Evolutionary conservation across 2,329 filamentous ascomycete genomes (phyloP).

Genomic region (Trichophaea hybrida): DNA sequence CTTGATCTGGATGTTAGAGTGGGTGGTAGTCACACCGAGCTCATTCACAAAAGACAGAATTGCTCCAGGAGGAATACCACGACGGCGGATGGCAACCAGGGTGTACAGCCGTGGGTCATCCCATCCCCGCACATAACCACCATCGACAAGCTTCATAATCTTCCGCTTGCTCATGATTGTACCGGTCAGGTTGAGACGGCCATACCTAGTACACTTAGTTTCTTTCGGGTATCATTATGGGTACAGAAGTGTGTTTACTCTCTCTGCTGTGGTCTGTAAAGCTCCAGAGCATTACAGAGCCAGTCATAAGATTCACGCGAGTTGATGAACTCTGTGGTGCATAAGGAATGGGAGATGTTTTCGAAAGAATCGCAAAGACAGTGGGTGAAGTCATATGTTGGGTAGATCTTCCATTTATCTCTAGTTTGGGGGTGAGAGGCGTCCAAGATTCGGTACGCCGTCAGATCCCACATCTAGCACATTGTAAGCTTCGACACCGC

Average conservation of each 20-base stretch:
- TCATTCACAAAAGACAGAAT: conserved; percentile 84
- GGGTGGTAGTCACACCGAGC: conserved; percentile 73
- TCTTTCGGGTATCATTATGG: neutral
- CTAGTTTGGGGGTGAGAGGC: conserved; percentile 65
- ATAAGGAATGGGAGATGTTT: conserved; percentile 78
- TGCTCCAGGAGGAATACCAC: conserved; percentile 75
- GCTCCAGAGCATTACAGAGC: conserved; percentile 64
- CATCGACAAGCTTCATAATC: conserved; percentile 62
- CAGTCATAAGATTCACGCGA: conserved; percentile 81
- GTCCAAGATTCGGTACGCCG: conserved; percentile 73
- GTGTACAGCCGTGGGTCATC: conserved; percentile 86
- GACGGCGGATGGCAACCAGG: conserved; percentile 64
- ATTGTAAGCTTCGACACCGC: neutral
- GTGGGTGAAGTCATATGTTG: conserved; percentile 86
- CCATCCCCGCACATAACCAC: conserved; percentile 70
- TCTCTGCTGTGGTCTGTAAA: conserved; percentile 88
- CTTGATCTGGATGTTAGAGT: conserved; percentile 61
- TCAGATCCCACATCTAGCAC: conserved; percentile 69
- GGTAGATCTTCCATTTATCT: conserved; percentile 79
- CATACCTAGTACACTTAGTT: conserved; percentile 28
- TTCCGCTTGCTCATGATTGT: conserved; percentile 80
- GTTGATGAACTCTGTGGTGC: conserved; percentile 82
- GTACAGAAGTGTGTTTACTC: conserved; percentile 39
- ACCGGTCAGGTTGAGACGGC: conserved; percentile 63
- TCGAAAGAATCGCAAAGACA: conserved; percentile 89